These are phyloP conservation scores for Hylodesmum podocarpum DNA, from an alignment of 306 rosid genomes.

Conservation along the genomic window DNA sequence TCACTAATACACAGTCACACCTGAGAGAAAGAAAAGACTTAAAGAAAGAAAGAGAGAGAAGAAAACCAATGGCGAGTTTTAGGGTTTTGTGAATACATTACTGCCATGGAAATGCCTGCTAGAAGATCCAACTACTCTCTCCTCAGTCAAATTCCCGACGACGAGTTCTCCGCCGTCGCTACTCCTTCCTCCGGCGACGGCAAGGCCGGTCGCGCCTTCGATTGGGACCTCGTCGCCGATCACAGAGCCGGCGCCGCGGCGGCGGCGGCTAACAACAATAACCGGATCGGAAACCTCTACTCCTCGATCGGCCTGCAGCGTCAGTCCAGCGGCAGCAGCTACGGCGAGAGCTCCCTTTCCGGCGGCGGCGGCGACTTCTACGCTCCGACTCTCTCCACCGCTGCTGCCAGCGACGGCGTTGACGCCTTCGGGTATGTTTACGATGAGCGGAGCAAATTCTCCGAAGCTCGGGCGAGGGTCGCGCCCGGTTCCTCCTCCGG, in stretches of 20 bases:
- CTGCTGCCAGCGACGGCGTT: constrained; percentile 66
- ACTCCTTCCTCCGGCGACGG: constrained; percentile 63
- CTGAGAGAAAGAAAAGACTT: background rate
- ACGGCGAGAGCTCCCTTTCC: constrained; percentile 88
- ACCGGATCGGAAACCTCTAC: constrained; percentile 75
- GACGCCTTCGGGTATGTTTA: constrained; percentile 64
- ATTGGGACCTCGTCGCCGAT: constrained; percentile 76
- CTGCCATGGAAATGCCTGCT: constrained; percentile 79
- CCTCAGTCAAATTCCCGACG: constrained; percentile 77
- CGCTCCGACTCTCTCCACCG: constrained; percentile 65
- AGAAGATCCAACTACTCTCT: constrained; percentile 89
- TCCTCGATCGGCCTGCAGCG: constrained; percentile 78
- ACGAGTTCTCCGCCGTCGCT: constrained; percentile 45
- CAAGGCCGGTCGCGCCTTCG: constrained; percentile 57
- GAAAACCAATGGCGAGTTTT: constrained; percentile 63
- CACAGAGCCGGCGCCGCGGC: constrained; percentile 60
- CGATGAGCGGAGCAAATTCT: constrained; percentile 49
- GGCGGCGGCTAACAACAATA: constrained; percentile 34
- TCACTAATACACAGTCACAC: constrained; percentile 12
- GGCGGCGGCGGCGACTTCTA: constrained; percentile 93
- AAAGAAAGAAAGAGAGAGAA: background rate
- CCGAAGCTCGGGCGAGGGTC: constrained; percentile 41
- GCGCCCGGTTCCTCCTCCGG: constrained; percentile 63
- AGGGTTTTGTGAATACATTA: constrained; percentile 47
- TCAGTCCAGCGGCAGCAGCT: constrained; percentile 98